phyloP scores from a whole-genome alignment of 345 rosid genomes.

The Euphorbia tirucalli region DNA sequence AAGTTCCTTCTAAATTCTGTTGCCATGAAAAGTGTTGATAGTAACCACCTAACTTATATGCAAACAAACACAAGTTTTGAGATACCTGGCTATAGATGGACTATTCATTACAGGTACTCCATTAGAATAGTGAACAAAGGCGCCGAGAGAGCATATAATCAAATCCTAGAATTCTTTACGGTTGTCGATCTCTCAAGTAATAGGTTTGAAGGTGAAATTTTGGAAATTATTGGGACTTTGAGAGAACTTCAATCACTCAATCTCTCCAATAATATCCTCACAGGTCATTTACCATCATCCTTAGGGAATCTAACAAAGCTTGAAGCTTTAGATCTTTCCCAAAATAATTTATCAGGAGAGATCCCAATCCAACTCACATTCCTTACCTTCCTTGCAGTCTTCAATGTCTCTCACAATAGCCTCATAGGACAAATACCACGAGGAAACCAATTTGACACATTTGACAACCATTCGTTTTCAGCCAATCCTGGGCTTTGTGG shows the following conservation, averaged over 20 bases:
- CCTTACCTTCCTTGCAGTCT: too few species aligned
- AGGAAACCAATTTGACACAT: too few species aligned
- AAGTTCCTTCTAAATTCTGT: neutral
- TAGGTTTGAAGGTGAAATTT: slow-evolving; percentile 52
- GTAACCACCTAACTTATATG: neutral
- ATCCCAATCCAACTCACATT: too few species aligned
- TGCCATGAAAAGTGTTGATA: neutral
- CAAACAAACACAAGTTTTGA: neutral
- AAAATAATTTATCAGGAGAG: too few species aligned
- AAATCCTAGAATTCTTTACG: slow-evolving; percentile 3
- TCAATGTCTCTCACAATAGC: too few species aligned
- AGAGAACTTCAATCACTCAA: slow-evolving; percentile 53
- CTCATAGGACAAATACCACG: too few species aligned
- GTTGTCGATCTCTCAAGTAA: slow-evolving; percentile 34
- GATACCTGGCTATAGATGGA: neutral
- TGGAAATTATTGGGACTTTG: slow-evolving; percentile 51
- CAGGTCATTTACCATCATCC: too few species aligned
- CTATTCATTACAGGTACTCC: neutral
- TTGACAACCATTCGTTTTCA: too few species aligned
- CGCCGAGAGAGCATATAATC: neutral
- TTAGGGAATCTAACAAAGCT: too few species aligned
- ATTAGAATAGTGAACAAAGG: slow-evolving; percentile 17
- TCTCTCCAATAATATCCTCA: too few species aligned
- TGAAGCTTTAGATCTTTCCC: too few species aligned
- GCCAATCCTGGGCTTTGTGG: too few species aligned